Evolutionary conservation across 805 yeast genomes (phyloP).

Genomic region (Kodamaea laetipori): DNA sequence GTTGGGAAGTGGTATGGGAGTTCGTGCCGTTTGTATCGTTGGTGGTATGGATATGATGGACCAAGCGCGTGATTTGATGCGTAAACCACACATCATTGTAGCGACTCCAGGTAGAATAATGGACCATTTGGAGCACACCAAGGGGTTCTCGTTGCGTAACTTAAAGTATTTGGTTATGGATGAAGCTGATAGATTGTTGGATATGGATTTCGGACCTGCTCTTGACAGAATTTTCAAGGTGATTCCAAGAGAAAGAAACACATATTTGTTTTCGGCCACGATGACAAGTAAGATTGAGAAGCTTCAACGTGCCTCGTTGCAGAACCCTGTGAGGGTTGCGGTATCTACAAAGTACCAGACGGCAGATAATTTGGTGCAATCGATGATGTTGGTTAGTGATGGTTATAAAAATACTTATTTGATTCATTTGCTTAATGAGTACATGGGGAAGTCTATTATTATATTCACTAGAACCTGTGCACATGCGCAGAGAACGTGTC

Average conservation of each 20-base stretch:
- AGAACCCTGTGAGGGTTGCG: constrained; percentile 87
- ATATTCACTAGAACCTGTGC: constrained; percentile 94
- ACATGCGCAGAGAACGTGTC: constrained; percentile 88
- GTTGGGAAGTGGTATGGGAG: constrained; percentile 86
- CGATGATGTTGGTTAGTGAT: constrained; percentile 87
- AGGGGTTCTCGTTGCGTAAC: constrained; percentile 80
- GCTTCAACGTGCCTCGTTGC: constrained; percentile 87
- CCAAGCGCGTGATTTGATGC: constrained; percentile 89
- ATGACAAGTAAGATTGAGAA: constrained; percentile 95
- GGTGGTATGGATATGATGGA: constrained; percentile 99
- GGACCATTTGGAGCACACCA: constrained; percentile 92
- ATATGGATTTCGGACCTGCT: constrained; percentile 96
- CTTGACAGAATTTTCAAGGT: constrained; percentile 80
- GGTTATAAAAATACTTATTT: constrained; percentile 89
- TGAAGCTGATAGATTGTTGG: constrained; percentile 94
- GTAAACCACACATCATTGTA: constrained; percentile 91
- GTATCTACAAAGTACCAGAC: constrained; percentile 88
- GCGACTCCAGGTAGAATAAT: constrained; percentile 95
- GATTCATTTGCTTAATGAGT: constrained; percentile 80
- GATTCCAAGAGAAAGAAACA: constrained; percentile 82
- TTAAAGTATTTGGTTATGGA: constrained; percentile 88
- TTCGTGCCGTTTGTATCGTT: constrained; percentile 84
- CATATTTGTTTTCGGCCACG: constrained; percentile 92
- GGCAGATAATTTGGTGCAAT: constrained; percentile 89
- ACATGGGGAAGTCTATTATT: constrained; percentile 80